Evolutionary conservation across 1,284 basidiomycete species (phyloP), one percentile per base, ranked within the genome.

Genomic region (Irpex sp.): DNA sequence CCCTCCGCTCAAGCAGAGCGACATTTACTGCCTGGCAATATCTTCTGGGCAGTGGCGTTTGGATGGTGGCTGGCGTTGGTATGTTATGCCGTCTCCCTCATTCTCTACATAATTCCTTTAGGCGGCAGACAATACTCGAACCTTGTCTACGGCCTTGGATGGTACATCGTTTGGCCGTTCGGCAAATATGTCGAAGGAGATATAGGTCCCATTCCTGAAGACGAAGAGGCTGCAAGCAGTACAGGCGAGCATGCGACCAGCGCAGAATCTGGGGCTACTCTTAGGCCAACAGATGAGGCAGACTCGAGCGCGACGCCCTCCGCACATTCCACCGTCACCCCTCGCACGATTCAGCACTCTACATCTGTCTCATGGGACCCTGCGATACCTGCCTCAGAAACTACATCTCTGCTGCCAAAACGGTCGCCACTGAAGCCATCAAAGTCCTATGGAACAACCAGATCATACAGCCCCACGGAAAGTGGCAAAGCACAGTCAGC

Each of bases 111-210:
- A 53, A 78, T 92, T 17, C 93, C 96, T 15, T 77, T 83, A 57
- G 96, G 96, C 13, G 93, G 95, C 17, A 85, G 81, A 61, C 87
- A 88, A 53, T 99, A 98, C 72, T 88, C 94, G 2, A 86, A 86
- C n/a, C 86, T 98, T 19, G 79, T 97, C 1, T 95, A 89, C 71
- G 97, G 97, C 21, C 79, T 99, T 9, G 96, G 93, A 1, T 97
- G 95, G 89, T 99, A 99, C 75, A 85, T 99, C 62, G 86, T 89
- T 39, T 99, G 97, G 97, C 97, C 97, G 1, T 99, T 99, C 74
- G 97, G 94, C 43, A 98, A 98, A 76, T 99, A 98, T 72, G 94
- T 99, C 62, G 96, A 98, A 75, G 94, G 95, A 4, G 91, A 92
- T 64, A 73, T 85, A 21, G 79, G 80, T 26, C 78, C 82, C 35